phyloP scores from a whole-genome alignment of 2,329 filamentous ascomycete genomes.

The Westerdykella sp. region DNA sequence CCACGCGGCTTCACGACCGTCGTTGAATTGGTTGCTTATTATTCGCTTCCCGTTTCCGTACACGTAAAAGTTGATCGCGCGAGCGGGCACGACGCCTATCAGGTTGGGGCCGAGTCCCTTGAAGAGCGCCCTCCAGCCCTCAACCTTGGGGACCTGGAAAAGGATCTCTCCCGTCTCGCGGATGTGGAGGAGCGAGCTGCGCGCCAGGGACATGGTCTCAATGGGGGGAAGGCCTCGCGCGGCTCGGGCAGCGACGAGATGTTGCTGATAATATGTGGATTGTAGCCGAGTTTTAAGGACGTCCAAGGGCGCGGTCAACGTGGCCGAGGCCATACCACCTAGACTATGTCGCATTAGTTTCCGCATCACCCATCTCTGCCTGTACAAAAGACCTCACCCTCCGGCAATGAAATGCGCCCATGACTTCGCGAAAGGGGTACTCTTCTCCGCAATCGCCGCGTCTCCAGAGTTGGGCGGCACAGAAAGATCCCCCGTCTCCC shows the following conservation, averaged over 20 bases:
- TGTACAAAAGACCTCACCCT: constrained; percentile 52
- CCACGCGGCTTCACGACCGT: constrained; percentile 62
- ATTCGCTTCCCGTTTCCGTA: constrained; percentile 88
- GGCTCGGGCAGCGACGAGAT: constrained; percentile 64
- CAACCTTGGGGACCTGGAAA: constrained; percentile 67
- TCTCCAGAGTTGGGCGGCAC: constrained; percentile 42
- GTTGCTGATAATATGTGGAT: constrained; percentile 87
- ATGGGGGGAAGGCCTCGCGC: constrained; percentile 51
- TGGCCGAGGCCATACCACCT: constrained; percentile 84
- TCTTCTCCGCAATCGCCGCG: constrained; percentile 32
- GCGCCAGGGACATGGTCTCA: constrained; percentile 56
- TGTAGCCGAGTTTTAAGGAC: constrained; percentile 90
- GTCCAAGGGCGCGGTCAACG: constrained; percentile 90
- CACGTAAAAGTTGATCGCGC: constrained; percentile 88
- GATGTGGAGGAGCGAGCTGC: constrained; percentile 67
- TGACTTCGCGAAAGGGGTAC: constrained; percentile 56
- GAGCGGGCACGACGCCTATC: constrained; percentile 79
- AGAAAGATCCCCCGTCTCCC: constrained; percentile 54
- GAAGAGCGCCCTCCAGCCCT: constrained; percentile 84
- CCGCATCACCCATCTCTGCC: not conserved
- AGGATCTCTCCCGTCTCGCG: constrained; percentile 83
- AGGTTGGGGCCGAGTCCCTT: constrained; percentile 89
- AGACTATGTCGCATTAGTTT: constrained; percentile 49
- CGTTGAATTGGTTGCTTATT: constrained; percentile 67
- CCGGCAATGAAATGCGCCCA: constrained; percentile 91